These are phyloP conservation scores for Pleurostoma richardsiae DNA, from an alignment of 2,329 filamentous ascomycete genomes.

Conservation along the genomic window DNA sequence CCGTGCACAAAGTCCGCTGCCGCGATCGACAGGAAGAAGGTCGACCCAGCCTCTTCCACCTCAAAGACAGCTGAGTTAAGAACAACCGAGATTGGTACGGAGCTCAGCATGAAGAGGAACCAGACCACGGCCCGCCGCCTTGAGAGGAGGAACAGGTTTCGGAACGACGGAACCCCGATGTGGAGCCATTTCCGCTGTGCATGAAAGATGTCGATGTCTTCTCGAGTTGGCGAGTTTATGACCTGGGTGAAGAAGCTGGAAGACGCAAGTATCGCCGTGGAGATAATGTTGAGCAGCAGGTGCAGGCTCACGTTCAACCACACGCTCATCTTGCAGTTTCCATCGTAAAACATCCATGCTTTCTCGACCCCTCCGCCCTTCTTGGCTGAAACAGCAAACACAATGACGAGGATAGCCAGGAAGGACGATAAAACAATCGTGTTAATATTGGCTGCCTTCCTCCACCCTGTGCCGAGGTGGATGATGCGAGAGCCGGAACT, in stretches of 20 bases:
- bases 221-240: conserved; percentile 41
- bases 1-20: too few relatives aligned
- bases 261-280: conserved; percentile 36
- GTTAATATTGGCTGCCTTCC: background rate
- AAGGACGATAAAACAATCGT: background rate
- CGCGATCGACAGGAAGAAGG: too few relatives aligned
- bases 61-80: conserved; percentile 12
- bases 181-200: conserved; percentile 6
- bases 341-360: conserved; percentile 4
- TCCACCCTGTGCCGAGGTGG: conserved; percentile 1
- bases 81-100: conserved; percentile 19
- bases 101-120: conserved; percentile 7
- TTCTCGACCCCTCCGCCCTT: background rate
- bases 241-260: conserved; percentile 49
- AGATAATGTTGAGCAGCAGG: conserved; percentile 40
- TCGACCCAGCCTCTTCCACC: conserved; percentile 4
- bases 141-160: conserved; percentile 5
- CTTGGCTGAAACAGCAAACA: background rate
- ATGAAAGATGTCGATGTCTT: conserved; percentile 44
- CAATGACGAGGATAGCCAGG: background rate
- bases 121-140: background rate
- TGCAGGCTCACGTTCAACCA: conserved; percentile 26
- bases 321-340: conserved; percentile 7
- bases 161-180: conserved; percentile 8
- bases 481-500: too few relatives aligned